Percentiles rank a stretch among this genome's conserved stretches.
Conservation (phyloP, 257 asterid species). For the Penstemon davidsonii region DNA sequence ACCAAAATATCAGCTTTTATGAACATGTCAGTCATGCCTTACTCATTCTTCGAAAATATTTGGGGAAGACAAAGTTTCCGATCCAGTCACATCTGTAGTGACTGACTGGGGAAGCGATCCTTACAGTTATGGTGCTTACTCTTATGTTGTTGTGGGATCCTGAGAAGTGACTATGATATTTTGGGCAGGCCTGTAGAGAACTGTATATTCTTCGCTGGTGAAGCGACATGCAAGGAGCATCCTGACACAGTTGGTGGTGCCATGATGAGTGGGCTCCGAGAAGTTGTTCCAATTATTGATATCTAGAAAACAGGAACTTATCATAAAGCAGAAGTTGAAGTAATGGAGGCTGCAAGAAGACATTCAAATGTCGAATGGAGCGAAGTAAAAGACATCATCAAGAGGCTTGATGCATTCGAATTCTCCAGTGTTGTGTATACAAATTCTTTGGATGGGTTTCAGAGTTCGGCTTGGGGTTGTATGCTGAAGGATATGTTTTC, state of each 20-base stretch:
- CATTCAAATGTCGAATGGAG: constrained; percentile 70
- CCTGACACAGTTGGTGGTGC: constrained; percentile 99
- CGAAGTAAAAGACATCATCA: constrained; percentile 81
- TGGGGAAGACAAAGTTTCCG: constrained; percentile 82
- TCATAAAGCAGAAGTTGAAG: constrained; percentile 80
- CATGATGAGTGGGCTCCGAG: constrained; percentile 97
- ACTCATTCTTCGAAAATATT: constrained; percentile 80
- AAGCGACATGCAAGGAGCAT: constrained; percentile 99
- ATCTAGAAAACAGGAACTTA: constrained; percentile 77
- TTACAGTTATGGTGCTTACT: constrained; percentile 93
- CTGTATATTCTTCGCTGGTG: constrained; percentile 97
- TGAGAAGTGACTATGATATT: constrained; percentile 94
- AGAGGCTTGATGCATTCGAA: constrained; percentile 73
- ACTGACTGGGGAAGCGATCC: constrained; percentile 99
- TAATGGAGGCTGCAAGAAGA: constrained; percentile 82
- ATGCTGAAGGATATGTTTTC: constrained; percentile 72
- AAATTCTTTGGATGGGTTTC: constrained; percentile 59
- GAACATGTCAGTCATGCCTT: constrained; percentile 87
- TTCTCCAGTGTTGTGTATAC: constrained; percentile 54
- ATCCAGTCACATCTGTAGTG: constrained; percentile 92
- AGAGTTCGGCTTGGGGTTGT: constrained; percentile 15
- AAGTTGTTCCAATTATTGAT: constrained; percentile 89
- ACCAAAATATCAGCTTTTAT: constrained; percentile 60
- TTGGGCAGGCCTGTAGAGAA: constrained; percentile 90
- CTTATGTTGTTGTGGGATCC: constrained; percentile 97